These are phyloP conservation scores for Fusarium sublunatum DNA, from an alignment of 2,329 filamentous ascomycete genomes.

Conservation along the genomic window DNA sequence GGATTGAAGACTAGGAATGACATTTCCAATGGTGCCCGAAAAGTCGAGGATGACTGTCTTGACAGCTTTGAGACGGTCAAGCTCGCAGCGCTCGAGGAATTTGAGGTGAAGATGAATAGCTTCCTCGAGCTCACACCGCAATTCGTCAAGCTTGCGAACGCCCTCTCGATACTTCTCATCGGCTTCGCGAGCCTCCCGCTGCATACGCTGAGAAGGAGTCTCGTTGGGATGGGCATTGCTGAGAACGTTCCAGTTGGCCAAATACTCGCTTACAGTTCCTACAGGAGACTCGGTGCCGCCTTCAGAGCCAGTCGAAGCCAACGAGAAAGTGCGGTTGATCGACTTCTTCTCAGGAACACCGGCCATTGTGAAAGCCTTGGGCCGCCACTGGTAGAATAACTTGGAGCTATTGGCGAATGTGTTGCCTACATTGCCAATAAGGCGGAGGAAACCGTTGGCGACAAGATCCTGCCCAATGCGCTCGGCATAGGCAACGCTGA, in stretches of 20 bases:
- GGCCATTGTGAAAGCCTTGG: slow-evolving; percentile 88
- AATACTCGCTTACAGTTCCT: slow-evolving; percentile 86
- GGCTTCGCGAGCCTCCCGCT: slow-evolving; percentile 87
- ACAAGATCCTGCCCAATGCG: slow-evolving; percentile 94
- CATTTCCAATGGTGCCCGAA: slow-evolving; percentile 95
- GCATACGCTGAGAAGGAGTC: slow-evolving; percentile 85
- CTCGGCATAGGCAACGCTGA: slow-evolving; percentile 90
- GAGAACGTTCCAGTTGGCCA: slow-evolving; percentile 92
- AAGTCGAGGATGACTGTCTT: slow-evolving; percentile 98
- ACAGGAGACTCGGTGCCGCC: slow-evolving; percentile 77
- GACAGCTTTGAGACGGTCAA: slow-evolving; percentile 96
- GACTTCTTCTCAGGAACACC: slow-evolving; percentile 90
- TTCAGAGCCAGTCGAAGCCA: slow-evolving; percentile 69
- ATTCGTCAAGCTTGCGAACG: slow-evolving; percentile 86
- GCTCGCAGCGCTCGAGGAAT: slow-evolving; percentile 96
- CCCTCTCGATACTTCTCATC: slow-evolving; percentile 93
- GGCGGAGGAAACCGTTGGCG: slow-evolving; percentile 82
- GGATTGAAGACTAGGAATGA: slow-evolving; percentile 94
- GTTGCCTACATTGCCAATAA: slow-evolving; percentile 94
- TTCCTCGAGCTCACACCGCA: slow-evolving; percentile 95
- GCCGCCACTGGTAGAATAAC: slow-evolving; percentile 97
- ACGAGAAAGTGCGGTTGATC: slow-evolving; percentile 78
- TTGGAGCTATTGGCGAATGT: slow-evolving; percentile 97
- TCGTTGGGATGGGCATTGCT: slow-evolving; percentile 89
- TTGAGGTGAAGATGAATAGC: slow-evolving; percentile 91